Conservation (phyloP, 1,284 basidiomycete species). For the Apiotrichum veenhuisii region DNA sequence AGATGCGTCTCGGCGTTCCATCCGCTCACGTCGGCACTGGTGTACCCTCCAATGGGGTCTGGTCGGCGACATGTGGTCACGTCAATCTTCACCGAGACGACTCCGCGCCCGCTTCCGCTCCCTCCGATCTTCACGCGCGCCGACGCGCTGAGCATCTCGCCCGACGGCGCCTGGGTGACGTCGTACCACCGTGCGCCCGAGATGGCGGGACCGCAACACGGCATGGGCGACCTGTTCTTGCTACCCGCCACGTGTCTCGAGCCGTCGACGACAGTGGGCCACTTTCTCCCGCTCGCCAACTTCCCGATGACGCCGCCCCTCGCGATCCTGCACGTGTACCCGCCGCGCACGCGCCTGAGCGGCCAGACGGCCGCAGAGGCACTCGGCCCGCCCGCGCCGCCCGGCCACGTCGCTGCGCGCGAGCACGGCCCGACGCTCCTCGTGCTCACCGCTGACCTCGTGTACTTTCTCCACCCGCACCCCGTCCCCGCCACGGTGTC, state of each 20-base stretch:
- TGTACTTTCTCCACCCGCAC: conserved; percentile 31
- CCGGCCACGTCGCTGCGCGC: conserved; percentile 11
- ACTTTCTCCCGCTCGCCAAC: conserved; percentile 24
- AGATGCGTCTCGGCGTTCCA: conserved; percentile 16
- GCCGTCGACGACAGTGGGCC: conserved; percentile 15
- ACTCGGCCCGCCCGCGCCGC: conserved; percentile 28
- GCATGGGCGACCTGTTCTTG: conserved; percentile 9
- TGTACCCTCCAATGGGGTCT: conserved; percentile 11
- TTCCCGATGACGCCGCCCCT: conserved; percentile 28
- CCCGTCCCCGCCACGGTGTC: conserved; percentile 10
- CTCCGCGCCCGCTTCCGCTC: conserved; percentile 24
- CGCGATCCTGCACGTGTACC: conserved; percentile 31
- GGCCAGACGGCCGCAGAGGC: conserved; percentile 17
- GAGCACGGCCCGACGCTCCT: conserved; percentile 30
- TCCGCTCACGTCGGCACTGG: conserved; percentile 13
- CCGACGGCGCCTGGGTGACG: conserved; percentile 35
- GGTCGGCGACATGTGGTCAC: conserved; percentile 13
- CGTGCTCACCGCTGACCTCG: conserved; percentile 23
- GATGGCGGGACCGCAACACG: background rate
- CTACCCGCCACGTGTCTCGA: conserved; percentile 28
- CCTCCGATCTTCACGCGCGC: conserved; percentile 22
- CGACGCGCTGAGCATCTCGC: conserved; percentile 28
- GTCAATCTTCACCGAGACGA: conserved; percentile 15
- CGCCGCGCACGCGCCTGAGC: conserved; percentile 24
- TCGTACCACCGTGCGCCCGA: conserved; percentile 9